Evolutionary conservation across 2,329 filamentous ascomycete species (phyloP).

Genomic region (Cladophialophora carrionii): DNA sequence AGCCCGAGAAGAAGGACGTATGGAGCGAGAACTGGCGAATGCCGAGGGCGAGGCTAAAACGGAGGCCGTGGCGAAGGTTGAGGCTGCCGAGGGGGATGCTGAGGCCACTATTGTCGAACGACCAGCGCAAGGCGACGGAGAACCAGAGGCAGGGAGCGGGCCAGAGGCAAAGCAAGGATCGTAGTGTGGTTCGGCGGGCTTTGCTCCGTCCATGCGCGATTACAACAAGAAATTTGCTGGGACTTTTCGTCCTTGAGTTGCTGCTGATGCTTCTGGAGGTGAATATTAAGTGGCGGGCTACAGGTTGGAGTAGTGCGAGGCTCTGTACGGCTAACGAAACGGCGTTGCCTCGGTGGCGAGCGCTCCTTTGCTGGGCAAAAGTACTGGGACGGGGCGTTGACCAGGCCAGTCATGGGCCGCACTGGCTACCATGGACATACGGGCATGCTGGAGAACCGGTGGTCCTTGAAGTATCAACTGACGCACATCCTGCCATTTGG

Average conservation of each 20-base stretch:
- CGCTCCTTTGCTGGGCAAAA: background rate
- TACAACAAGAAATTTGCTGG: background rate
- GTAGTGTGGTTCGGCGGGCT: background rate
- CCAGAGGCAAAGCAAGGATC: background rate
- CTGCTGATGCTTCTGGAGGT: background rate
- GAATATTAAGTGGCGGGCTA: background rate
- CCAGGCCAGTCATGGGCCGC: background rate
- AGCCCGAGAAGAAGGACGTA: constrained; percentile 42
- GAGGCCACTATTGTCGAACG: constrained; percentile 2
- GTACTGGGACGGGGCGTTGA: background rate
- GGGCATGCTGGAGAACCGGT: background rate
- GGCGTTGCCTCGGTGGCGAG: constrained; percentile 1
- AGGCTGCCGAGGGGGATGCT: constrained; percentile 12
- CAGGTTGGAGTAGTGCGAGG: background rate
- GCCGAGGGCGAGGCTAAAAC: constrained; percentile 41
- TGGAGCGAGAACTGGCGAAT: constrained; percentile 40
- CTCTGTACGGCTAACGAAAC: constrained; percentile 1
- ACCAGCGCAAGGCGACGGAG: background rate
- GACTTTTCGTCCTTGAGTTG: constrained; percentile 1
- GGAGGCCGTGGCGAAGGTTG: constrained; percentile 32
- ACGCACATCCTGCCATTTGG: background rate
- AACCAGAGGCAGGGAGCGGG: background rate
- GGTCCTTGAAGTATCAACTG: background rate
- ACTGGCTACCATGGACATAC: background rate
- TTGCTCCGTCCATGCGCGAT: background rate